Conservation (phyloP, 192 early-diverging fungal species). For the Coemansia biformis region DNA sequence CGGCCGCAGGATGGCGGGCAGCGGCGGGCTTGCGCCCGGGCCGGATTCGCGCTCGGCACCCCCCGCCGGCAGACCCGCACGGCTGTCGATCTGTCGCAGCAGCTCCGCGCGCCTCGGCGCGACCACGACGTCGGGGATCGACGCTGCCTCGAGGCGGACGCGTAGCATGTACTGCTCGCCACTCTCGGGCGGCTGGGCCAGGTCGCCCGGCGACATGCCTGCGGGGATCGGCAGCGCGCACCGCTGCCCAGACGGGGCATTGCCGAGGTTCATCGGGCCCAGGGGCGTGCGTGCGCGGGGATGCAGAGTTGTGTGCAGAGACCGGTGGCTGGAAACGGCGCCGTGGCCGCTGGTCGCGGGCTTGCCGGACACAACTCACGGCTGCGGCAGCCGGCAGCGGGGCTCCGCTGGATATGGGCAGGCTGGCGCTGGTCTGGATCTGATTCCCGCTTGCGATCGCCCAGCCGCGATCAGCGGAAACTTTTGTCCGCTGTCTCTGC, state of each 20-base stretch:
- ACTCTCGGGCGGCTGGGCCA: slow-evolving; percentile 21
- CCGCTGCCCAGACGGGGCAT: slow-evolving; percentile 17
- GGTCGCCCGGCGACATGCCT: slow-evolving; percentile 18
- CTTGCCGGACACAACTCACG: background rate
- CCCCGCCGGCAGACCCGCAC: no score
- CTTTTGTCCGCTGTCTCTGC: no score
- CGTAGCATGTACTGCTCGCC: slow-evolving; percentile 48
- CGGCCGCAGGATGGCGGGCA: slow-evolving; percentile 7
- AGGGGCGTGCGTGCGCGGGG: background rate
- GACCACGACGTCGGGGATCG: slow-evolving; percentile 18
- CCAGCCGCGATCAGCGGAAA: no score
- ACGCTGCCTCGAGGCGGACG: slow-evolving; percentile 25
- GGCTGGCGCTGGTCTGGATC: no score
- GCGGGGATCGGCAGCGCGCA: slow-evolving; percentile 30
- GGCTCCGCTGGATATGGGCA: no score
- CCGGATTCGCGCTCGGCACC: background rate
- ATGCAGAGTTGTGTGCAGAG: background rate
- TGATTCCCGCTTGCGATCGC: no score
- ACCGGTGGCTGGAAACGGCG: no score
- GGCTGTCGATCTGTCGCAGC: no score
- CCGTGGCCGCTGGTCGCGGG: no score
- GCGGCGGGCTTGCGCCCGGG: no score
- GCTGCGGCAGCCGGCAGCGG: no score
- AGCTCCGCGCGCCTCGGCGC: slow-evolving; percentile 14
- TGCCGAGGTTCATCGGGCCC: background rate